Evolutionary conservation across 129 eudicot species (phyloP).

Genomic region (Tagetes erecta): DNA sequence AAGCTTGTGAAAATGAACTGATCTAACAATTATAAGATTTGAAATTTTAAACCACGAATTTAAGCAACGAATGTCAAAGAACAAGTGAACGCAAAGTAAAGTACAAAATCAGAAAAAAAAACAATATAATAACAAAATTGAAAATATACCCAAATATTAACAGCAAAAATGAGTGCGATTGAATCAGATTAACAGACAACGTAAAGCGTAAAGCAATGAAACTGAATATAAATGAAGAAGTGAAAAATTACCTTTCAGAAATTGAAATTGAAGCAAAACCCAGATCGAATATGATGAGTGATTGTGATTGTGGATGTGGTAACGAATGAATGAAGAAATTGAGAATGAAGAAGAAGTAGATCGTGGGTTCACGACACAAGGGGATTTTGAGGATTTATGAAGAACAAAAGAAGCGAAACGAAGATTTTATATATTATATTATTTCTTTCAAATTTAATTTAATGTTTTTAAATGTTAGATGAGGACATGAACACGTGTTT

Average conservation of each 20-base stretch:
- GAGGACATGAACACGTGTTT: not conserved
- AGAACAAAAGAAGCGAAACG: constrained; percentile 22
- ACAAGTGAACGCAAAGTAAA: constrained; percentile 33
- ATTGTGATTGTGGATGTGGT: constrained; percentile 6
- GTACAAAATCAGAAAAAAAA: constrained; percentile 19
- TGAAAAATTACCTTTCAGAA: constrained; percentile 21
- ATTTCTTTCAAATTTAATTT: not conserved
- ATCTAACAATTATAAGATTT: not conserved
- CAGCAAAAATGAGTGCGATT: constrained; percentile 18
- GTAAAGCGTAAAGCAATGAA: constrained; percentile 31
- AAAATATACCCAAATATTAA: too few relatives aligned
- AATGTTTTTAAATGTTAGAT: not conserved
- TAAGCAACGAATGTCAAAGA: constrained; percentile 38
- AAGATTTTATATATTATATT: not conserved
- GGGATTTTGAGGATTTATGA: constrained; percentile 25
- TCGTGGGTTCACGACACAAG: constrained; percentile 26
- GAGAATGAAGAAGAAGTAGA: not conserved
- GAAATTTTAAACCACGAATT: not conserved
- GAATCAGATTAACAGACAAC: constrained; percentile 11
- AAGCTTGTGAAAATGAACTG: not conserved
- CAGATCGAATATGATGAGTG: constrained; percentile 9
- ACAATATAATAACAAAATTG: not conserved
- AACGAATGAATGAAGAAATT: constrained; percentile 17
- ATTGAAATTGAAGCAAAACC: constrained; percentile 16
- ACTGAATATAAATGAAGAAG: not conserved